Base-by-base conservation (phyloP, 441 rosid species). In the Populus hybrid region DNA sequence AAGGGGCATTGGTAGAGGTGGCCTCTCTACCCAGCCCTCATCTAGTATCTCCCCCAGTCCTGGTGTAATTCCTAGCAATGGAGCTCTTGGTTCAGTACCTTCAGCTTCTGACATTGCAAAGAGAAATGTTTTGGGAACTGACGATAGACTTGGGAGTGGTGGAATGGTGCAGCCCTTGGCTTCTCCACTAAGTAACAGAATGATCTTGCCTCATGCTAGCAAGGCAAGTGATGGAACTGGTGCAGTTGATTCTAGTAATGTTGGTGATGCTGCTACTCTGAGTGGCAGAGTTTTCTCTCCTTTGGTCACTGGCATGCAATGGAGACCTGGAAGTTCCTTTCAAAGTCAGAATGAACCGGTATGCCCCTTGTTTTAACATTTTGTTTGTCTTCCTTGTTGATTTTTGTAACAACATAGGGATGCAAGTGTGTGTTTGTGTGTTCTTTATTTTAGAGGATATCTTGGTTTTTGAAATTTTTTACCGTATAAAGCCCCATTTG, bases 301-400 rank as follows among this genome's bases (percentile, higher is more conserved):
- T 79, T 83, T 88, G 77, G 93, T 91, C 76, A 81, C 97, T 75
- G 80, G 92, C 83, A 84, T 94, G 89, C 97, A 90, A 61, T 97
- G 98, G 99, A 97, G 98, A 87, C 93, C 99, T 82, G 97, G 97
- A 74, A 89, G 92, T 81, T 87, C 99, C 69, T 92, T 93, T 68
- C 97, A 90, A 83, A 90, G 84, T 82, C 99, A 87, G 87, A 93
- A 86, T 84, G 99, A 97, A 82, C 84, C 78, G 84, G 99, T 94
- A 84, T 45, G 85, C 79, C n/a, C 12, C 78, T 82, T 23, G 6
- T 75, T 50, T 45, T 36, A 26, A 75, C 38, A 40, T 35, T n/a
- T 29, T 29, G 68, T 65, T 75, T 42, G 10, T 42, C 21, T 75
- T 45, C 42, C 29, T 29, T 29, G 31, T 29, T n/a, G 38, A 65